These are phyloP conservation scores for Buddleja alternifolia DNA, from an alignment of 257 asterid genomes.

Conservation along the genomic window DNA sequence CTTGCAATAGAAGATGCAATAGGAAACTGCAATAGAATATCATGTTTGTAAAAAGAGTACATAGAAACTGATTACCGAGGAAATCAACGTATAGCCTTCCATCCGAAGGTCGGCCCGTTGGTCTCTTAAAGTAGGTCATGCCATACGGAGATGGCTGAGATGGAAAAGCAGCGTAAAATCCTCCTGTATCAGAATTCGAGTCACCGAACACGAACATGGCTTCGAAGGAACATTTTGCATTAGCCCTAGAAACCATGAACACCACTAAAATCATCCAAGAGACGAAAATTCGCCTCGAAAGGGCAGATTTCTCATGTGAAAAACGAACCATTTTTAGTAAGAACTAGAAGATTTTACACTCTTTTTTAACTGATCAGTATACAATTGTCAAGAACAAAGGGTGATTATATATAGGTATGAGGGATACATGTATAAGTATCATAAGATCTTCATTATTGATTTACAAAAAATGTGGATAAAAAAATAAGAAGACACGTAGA, in stretches of 20 bases:
- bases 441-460: constrained; percentile 15
- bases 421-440: constrained; percentile 16
- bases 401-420: background rate
- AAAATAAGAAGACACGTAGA: background rate
- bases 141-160: constrained; percentile 65
- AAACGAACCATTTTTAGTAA: constrained; percentile 19
- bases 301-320: background rate
- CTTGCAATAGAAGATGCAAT: too few relatives aligned
- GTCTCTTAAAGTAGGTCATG: constrained; percentile 69
- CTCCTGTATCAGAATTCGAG: constrained; percentile 75
- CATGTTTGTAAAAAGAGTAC: too few relatives aligned
- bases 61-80: too few relatives aligned
- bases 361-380: background rate
- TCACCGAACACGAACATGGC: constrained; percentile 78
- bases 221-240: constrained; percentile 53
- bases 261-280: constrained; percentile 36
- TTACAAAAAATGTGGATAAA: background rate
- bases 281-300: constrained; percentile 29
- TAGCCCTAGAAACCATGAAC: constrained; percentile 13
- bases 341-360: too few relatives aligned
- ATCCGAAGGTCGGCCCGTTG: constrained; percentile 65
- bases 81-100: constrained; percentile 73
- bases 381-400: constrained; percentile 6
- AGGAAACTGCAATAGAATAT: too few relatives aligned
- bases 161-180: constrained; percentile 71